Conservation (phyloP, 768 basidiomycete genomes). For the Daedaleopsis sinensis region DNA sequence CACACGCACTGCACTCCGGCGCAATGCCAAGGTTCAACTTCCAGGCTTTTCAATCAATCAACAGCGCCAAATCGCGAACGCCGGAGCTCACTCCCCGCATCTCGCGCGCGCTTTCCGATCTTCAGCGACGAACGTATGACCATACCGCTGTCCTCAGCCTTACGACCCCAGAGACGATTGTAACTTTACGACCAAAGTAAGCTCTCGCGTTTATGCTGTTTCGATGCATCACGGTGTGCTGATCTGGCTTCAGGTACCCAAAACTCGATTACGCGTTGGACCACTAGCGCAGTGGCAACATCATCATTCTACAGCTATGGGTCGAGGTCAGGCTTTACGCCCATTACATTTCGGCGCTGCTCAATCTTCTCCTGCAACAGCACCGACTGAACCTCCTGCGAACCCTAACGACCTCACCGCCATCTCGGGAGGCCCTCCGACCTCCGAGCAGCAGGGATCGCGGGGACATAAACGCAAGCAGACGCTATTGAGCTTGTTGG, state of each 20-base stretch:
- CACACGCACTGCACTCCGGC: too few species aligned
- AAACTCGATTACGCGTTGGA: conserved; percentile 3
- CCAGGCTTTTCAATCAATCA: conserved; percentile 4
- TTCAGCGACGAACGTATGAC: not conserved
- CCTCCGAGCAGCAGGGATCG: conserved; percentile 8
- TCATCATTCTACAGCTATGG: conserved; percentile 20
- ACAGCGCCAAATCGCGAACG: conserved; percentile 13
- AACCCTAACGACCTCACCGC: conserved; percentile 25
- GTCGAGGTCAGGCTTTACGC: conserved; percentile 20
- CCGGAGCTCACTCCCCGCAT: conserved; percentile 10
- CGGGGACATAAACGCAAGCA: conserved; percentile 41
- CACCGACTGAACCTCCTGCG: conserved; percentile 5
- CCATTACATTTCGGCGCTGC: not conserved
- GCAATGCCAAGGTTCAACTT: not conserved
- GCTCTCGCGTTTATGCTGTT: not conserved
- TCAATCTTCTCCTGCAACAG: not conserved
- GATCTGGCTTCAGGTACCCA: not conserved
- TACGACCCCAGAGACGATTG: conserved; percentile 8
- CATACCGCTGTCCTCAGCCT: conserved; percentile 6
- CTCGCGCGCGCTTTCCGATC: conserved; percentile 9
- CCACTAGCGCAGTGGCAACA: conserved; percentile 7
- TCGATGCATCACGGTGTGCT: not conserved
- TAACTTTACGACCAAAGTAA: conserved; percentile 15
- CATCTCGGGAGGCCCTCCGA: conserved; percentile 11
- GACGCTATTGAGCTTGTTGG: conserved; percentile 49